Base-by-base conservation (phyloP, 2,329 filamentous ascomycete species). In the Aspergillus sp. region DNA sequence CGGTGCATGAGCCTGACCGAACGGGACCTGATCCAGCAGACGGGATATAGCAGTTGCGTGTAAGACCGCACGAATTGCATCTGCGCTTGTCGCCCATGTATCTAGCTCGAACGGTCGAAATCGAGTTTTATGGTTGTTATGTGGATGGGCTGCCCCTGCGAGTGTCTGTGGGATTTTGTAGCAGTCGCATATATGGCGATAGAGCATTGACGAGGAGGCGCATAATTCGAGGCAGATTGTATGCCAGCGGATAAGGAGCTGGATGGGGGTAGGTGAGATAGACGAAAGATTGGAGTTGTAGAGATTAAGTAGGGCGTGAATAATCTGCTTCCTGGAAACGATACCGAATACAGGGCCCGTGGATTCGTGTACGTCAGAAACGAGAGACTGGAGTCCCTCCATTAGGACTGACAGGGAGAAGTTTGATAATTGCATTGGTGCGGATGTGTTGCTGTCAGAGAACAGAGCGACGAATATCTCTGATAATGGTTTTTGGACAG, bases 211-310 rank as follows among this genome's bases (percentile, higher is more conserved):
- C 3, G 51, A 51, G n/a, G 46, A 39, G 2, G 36, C 43, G 1
- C 39, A 42, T 1, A 48, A 28, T 27, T 56, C 53, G 13, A 56
- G 45, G 26, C 46, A 54, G 5, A 54, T 35, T 9, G 41, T 48
- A 29, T 56, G 49, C 53, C 51, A 54, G 7, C 53, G 43, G 10
- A 52, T 44, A 32, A 34, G 33, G 28, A 44, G 36, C 37, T 40
- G 42, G 12, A 36, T 31, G 7, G 13, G 33, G 11, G 37, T 12
- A n/a, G 8, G 30, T 27, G 10, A 26, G 19, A 37, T 29, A 1
- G 41, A 5, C 27, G 29, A 12, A 8, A 52, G 34, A 6, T 55
- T 44, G 6, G 10, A 39, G 7, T 47, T 28, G 19, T 49, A 37
- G 4, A 50, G 36, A 29, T 48, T 48, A 2, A 50, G 37, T 29